Evolutionary conservation across 805 yeast genomes (phyloP).

Genomic region (Saccharomycopsis amapae): DNA sequence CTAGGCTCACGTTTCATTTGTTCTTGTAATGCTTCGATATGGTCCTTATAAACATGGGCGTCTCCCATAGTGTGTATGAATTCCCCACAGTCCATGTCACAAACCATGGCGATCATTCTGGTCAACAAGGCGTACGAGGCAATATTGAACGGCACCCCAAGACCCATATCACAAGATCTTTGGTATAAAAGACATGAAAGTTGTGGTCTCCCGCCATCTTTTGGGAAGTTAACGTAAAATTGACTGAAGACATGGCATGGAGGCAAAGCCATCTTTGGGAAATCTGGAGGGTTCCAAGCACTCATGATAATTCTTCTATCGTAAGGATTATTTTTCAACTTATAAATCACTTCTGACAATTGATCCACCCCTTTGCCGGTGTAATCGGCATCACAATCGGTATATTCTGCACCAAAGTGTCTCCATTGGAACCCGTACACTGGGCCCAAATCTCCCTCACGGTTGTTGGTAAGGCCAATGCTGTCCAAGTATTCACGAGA

Average conservation of each 20-base stretch:
- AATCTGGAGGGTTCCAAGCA: constrained; percentile 99
- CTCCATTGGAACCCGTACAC: constrained; percentile 99
- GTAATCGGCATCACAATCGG: constrained; percentile 81
- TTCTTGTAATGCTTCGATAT: constrained; percentile 80
- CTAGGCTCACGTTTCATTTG: constrained; percentile 74
- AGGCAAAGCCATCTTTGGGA: constrained; percentile 90
- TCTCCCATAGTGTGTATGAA: constrained; percentile 95
- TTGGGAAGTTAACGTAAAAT: constrained; percentile 86
- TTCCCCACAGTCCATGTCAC: constrained; percentile 92
- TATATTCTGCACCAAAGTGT: constrained; percentile 93
- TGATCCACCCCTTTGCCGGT: constrained; percentile 88
- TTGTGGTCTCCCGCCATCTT: constrained; percentile 46
- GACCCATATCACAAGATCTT: constrained; percentile 98
- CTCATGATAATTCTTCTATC: constrained; percentile 91
- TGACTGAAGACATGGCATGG: constrained; percentile 98
- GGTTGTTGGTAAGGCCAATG: constrained; percentile 68
- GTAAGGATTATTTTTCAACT: constrained; percentile 80
- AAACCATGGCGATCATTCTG: constrained; percentile 92
- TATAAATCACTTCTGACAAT: constrained; percentile 67
- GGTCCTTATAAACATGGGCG: constrained; percentile 91
- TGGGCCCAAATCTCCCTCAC: constrained; percentile 96
- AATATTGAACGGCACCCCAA: constrained; percentile 98
- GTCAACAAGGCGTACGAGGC: constrained; percentile 94
- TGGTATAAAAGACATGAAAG: constrained; percentile 88
- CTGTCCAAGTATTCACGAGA: constrained; percentile 84